Conservation (phyloP, 768 basidiomycete genomes). For the Imleria badia region DNA sequence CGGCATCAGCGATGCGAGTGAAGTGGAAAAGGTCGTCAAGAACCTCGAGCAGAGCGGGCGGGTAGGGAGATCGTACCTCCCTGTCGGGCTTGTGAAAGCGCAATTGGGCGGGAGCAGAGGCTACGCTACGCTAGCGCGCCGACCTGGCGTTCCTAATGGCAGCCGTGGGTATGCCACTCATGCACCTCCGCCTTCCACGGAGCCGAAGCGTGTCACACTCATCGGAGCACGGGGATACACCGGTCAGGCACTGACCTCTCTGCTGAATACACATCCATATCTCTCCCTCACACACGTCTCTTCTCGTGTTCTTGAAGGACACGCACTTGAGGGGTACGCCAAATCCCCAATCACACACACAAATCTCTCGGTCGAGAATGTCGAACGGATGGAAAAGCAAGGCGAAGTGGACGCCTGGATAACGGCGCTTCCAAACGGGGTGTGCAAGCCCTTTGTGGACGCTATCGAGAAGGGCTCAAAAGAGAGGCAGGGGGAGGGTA, state of each 20-base stretch:
- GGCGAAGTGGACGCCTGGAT: slow-evolving; percentile 97
- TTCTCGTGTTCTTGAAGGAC: slow-evolving; percentile 89
- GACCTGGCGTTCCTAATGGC: slow-evolving; percentile 39
- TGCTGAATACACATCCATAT: slow-evolving; percentile 87
- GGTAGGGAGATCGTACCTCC: slow-evolving; percentile 87
- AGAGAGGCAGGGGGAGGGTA: slow-evolving; percentile 45
- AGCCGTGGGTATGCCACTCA: slow-evolving; percentile 81
- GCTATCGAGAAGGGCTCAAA: slow-evolving; percentile 79
- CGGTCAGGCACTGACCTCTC: slow-evolving; percentile 83
- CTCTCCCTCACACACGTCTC: slow-evolving; percentile 94
- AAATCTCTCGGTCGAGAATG: slow-evolving; percentile 75
- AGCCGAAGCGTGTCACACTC: slow-evolving; percentile 86
- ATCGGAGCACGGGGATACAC: slow-evolving; percentile 97
- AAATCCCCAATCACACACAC: slow-evolving; percentile 74
- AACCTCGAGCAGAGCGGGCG: slow-evolving; percentile 73
- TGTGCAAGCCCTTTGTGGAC: slow-evolving; percentile 95
- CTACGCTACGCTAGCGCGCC: slow-evolving; percentile 28
- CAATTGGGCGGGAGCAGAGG: slow-evolving; percentile 23
- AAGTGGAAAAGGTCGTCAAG: slow-evolving; percentile 85
- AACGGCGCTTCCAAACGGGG: slow-evolving; percentile 98
- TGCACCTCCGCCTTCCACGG: slow-evolving; percentile 45
- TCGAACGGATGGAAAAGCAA: slow-evolving; percentile 84
- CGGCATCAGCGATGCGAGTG: slow-evolving; percentile 85
- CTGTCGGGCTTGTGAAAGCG: slow-evolving; percentile 33
- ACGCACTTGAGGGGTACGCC: slow-evolving; percentile 74